Percentiles rank a stretch among this genome's conserved stretches.
These are phyloP conservation scores for Agaricus subrufescens DNA, from an alignment of 768 basidiomycete species.

Conservation along the genomic window DNA sequence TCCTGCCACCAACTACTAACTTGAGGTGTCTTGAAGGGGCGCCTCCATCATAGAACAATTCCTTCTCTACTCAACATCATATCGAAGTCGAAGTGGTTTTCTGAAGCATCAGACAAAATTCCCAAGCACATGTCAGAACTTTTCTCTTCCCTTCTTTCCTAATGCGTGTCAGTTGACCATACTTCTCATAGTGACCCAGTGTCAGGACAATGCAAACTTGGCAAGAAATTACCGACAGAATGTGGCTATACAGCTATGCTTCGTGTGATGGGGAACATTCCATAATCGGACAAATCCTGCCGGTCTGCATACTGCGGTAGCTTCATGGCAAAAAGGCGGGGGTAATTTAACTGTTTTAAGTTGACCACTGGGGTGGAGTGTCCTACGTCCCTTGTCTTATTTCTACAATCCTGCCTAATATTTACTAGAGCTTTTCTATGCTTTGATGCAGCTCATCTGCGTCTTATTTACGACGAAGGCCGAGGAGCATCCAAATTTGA, in stretches of 20 bases:
- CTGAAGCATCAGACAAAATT: constrained; percentile 54
- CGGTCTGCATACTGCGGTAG: constrained; percentile 49
- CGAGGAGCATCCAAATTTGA: constrained; percentile 83
- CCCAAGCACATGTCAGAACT: constrained; percentile 45
- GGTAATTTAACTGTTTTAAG: constrained; percentile 59
- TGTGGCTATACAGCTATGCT: constrained; percentile 77
- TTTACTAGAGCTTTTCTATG: constrained; percentile 69
- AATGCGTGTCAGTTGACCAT: background rate
- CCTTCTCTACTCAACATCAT: constrained; percentile 79
- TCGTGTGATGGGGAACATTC: constrained; percentile 73
- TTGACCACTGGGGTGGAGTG: constrained; percentile 70
- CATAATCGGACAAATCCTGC: constrained; percentile 61
- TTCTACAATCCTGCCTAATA: background rate
- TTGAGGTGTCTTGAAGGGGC: constrained; percentile 69
- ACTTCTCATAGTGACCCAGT: constrained; percentile 68
- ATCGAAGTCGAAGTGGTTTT: constrained; percentile 63
- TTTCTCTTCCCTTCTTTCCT: background rate
- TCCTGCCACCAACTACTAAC: constrained; percentile 44
- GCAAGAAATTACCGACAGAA: constrained; percentile 74
- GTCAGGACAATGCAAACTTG: constrained; percentile 88
- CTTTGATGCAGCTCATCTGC: constrained; percentile 71
- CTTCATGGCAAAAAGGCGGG: constrained; percentile 43
- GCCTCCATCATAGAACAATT: constrained; percentile 90
- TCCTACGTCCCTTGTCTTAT: constrained; percentile 45
- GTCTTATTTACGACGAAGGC: constrained; percentile 50